Evolutionary conservation across 768 basidiomycete genomes (phyloP).

Genomic region (Tylopilus vinaceipallidus): DNA sequence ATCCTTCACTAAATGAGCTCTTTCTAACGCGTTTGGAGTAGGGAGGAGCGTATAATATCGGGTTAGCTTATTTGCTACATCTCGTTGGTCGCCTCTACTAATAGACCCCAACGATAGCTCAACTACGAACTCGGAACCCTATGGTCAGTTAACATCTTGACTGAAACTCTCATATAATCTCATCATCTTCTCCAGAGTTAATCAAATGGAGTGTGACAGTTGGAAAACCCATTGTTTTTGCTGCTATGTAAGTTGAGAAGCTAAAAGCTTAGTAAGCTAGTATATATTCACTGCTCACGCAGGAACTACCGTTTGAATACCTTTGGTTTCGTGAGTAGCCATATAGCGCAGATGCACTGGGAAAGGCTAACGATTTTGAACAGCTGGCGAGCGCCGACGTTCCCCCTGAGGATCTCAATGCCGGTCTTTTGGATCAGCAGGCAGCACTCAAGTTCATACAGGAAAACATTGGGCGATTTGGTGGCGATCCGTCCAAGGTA

Average conservation of each 20-base stretch:
- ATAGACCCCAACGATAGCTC: slow-evolving; percentile 4
- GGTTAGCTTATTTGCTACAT: neutral
- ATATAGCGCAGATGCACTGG: neutral
- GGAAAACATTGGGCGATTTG: slow-evolving; percentile 61
- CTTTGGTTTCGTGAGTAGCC: slow-evolving; percentile 17
- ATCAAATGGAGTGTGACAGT: slow-evolving; percentile 7
- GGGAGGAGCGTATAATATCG: no score
- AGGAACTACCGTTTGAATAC: slow-evolving; percentile 21
- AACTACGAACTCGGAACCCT: no score
- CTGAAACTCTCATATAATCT: no score
- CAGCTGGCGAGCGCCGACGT: slow-evolving; percentile 48
- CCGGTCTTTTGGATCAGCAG: slow-evolving; percentile 59
- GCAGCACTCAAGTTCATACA: slow-evolving; percentile 59
- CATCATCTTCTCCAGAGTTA: slow-evolving; percentile 4
- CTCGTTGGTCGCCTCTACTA: neutral
- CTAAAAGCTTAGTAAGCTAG: neutral
- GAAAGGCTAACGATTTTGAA: slow-evolving; percentile 10
- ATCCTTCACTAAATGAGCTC: neutral
- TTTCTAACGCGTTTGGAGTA: neutral
- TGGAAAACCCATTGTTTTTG: slow-evolving; percentile 17
- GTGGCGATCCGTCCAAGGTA: slow-evolving; percentile 58
- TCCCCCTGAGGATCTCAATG: slow-evolving; percentile 50
- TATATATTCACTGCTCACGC: neutral
- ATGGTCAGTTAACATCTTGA: no score
- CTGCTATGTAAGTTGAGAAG: slow-evolving; percentile 12